These are phyloP conservation scores for Tremellales sp. DNA, from an alignment of 1,284 basidiomycete genomes.

Conservation along the genomic window DNA sequence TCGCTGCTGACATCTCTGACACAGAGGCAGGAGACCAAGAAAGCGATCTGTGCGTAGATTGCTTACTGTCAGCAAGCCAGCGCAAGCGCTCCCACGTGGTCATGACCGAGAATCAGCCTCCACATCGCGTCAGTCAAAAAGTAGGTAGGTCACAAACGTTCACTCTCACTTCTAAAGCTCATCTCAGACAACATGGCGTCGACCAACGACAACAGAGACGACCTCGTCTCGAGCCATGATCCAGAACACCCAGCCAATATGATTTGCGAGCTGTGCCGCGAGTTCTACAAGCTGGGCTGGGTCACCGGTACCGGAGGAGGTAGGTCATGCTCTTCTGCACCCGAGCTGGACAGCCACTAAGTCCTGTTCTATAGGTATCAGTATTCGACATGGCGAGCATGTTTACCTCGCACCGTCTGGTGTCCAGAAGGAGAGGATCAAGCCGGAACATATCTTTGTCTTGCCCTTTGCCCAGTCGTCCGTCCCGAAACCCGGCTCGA, in stretches of 20 bases:
- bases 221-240: constrained; percentile 47
- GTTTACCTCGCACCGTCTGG: constrained; percentile 74
- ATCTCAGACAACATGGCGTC: background rate
- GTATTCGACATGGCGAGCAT: constrained; percentile 56
- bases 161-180: no score
- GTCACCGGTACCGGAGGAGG: constrained; percentile 59
- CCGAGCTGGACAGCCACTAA: background rate
- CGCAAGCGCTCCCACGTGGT: no score
- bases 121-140: no score
- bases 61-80: no score
- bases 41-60: no score
- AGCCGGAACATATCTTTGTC: constrained; percentile 74
- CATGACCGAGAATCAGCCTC: no score
- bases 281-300: constrained; percentile 57
- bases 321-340: constrained; percentile 44
- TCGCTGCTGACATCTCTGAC: no score
- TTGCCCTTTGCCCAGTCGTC: constrained; percentile 66
- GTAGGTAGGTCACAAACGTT: no score
- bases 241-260: constrained; percentile 68
- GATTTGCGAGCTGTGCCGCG: constrained; percentile 67
- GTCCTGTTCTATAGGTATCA: background rate
- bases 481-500: constrained; percentile 58
- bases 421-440: constrained; percentile 81
- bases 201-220: constrained; percentile 32
- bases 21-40: no score